A percentile compares a stretch with the other conserved stretches of the same genome.
Evolutionary conservation across 108 stramenopile species (phyloP).

Genomic region (Fistulifera solaris): DNA sequence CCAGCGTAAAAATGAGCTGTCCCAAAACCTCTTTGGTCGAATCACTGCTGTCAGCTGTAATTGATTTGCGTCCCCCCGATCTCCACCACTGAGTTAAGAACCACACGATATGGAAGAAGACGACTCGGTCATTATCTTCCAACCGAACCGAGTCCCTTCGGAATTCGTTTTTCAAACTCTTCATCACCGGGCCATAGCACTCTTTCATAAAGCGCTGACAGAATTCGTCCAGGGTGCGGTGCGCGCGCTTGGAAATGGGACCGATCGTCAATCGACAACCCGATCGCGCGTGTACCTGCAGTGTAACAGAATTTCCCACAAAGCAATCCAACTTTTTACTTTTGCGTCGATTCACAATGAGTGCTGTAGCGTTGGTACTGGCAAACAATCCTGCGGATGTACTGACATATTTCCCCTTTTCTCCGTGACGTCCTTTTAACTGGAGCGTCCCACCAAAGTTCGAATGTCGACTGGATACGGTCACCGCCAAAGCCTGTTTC

Average conservation of each 20-base stretch:
- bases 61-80: conserved; percentile 6
- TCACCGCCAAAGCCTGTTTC: conserved; percentile 22
- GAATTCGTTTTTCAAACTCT: conserved; percentile 87
- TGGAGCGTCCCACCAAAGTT: conserved; percentile 80
- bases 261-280: conserved; percentile 9
- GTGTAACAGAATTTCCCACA: conserved; percentile 1
- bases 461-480: conserved; percentile 45
- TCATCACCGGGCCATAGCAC: conserved; percentile 83
- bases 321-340: not conserved
- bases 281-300: not conserved
- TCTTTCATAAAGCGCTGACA: conserved; percentile 53
- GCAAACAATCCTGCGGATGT: not conserved
- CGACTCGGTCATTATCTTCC: conserved; percentile 63
- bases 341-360: not conserved
- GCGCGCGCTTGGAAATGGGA: conserved; percentile 41
- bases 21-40: conserved; percentile 15
- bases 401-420: conserved; percentile 5
- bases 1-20: conserved; percentile 81
- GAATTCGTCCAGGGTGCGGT: conserved; percentile 51
- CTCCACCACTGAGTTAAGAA: conserved; percentile 84
- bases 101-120: conserved; percentile 77
- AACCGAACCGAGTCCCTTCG: conserved; percentile 72
- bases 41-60: conserved; percentile 2
- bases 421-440: conserved; percentile 32
- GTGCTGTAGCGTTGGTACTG: not conserved